These are phyloP conservation scores for Pleurotus djamor DNA, from an alignment of 768 basidiomycete genomes.

Conservation along the genomic window DNA sequence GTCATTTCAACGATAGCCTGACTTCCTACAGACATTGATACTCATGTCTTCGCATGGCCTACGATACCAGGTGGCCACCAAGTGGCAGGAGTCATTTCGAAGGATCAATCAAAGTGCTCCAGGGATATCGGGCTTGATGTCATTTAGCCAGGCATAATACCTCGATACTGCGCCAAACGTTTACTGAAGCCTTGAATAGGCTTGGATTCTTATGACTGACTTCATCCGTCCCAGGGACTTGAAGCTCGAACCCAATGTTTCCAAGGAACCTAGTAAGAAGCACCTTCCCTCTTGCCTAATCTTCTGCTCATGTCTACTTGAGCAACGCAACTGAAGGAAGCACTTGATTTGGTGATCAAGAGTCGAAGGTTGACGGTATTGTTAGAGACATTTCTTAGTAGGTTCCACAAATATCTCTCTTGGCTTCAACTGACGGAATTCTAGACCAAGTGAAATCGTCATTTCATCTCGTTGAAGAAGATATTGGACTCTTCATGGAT, in stretches of 20 bases:
- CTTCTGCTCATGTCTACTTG: not conserved
- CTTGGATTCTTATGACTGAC: constrained; percentile 54
- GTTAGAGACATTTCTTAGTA: constrained; percentile 73
- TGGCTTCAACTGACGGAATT: not conserved
- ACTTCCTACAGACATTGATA: no score
- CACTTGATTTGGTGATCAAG: constrained; percentile 58
- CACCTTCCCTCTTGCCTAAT: not conserved
- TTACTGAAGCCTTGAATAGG: constrained; percentile 32
- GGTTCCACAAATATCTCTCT: constrained; percentile 13
- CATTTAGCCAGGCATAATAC: constrained; percentile 54
- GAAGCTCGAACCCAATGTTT: constrained; percentile 13
- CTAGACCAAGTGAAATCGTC: constrained; percentile 63
- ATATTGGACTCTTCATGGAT: constrained; percentile 56
- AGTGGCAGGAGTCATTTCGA: constrained; percentile 73
- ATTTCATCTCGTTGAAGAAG: constrained; percentile 56
- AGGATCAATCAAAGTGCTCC: constrained; percentile 56
- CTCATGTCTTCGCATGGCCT: constrained; percentile 60
- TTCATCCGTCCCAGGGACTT: constrained; percentile 59
- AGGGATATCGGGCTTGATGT: constrained; percentile 64
- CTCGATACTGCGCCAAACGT: not conserved
- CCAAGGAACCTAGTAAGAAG: constrained; percentile 19
- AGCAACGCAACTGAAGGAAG: constrained; percentile 44
- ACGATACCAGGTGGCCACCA: constrained; percentile 61
- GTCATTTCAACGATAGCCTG: no score
- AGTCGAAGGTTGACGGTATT: constrained; percentile 60